Base-by-base conservation (phyloP, 805 yeast genomes). In the Candida nanaspora region DNA sequence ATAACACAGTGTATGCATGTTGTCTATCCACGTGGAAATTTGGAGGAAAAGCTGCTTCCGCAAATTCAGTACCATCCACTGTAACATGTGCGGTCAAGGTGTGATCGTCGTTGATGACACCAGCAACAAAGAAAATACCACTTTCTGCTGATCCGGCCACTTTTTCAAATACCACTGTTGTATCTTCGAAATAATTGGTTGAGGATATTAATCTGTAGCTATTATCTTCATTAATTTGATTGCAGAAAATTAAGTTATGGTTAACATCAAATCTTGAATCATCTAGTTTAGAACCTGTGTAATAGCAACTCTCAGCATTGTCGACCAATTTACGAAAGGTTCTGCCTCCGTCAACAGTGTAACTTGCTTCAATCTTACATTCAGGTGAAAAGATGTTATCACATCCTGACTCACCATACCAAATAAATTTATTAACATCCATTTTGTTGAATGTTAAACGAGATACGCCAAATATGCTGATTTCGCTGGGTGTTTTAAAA, bases 31-130 rank as follows among this genome's bases (percentile, higher is more conserved):
- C 77, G 6, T 71, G 62, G 49, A 84, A 66, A 48, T 70, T 63
- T 29, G 76, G 74, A 2, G 98, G 98, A 61, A 87, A 82, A 43
- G 74, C 69, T 0, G 93, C 93, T 43, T 76, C 82, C 0, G 95
- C 86, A 70, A 81, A 93, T 9, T 62, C 67, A 4, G 53, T 46
- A 16, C 98, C 98, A 60, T 91, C 91, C 15, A 78, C 72, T 1
- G 96, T 80, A 1, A 87, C 87, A 48, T 69, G 72, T 0, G 94
- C 91, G 39, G 72, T 70, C 40, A 88, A 63, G 6, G 77, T 67
- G 2, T 68, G 66, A 20, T 73, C 74, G 13, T 67, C 75, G 14
- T 64, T 62, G 26, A 73, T 62, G 3, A 75, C 63, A 1, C 95
- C 96, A 38, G 82, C 88, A 23, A 91, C 75, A 20, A 85, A 65